Percentiles rank a stretch among this genome's conserved stretches.
phyloP scores from a whole-genome alignment of 2,329 filamentous ascomycete species.

The Fusarium longipes region DNA sequence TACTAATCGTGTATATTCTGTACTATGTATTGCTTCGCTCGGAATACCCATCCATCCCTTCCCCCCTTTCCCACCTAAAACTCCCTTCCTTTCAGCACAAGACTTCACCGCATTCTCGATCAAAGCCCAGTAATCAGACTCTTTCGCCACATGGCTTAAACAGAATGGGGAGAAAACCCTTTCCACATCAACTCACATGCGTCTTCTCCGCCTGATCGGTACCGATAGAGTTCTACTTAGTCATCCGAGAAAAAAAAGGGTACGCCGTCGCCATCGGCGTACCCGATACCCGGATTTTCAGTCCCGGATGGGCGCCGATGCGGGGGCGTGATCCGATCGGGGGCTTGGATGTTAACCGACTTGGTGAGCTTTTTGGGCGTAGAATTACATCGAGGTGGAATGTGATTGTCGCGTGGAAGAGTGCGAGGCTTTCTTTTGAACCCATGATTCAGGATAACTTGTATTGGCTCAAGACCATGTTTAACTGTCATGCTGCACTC shows the following conservation, averaged over 20 bases:
- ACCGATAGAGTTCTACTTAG: slow-evolving; percentile 8
- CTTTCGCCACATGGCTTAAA: slow-evolving; percentile 24
- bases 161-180: not conserved
- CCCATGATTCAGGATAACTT: not conserved
- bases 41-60: not conserved
- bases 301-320: slow-evolving; percentile 10
- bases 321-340: slow-evolving; percentile 15
- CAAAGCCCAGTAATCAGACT: not conserved
- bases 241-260: not conserved
- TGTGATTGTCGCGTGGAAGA: slow-evolving; percentile 6
- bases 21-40: not conserved
- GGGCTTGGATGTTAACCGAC: not conserved
- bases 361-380: not conserved
- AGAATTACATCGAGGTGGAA: slow-evolving; percentile 12
- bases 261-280: slow-evolving; percentile 22
- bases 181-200: slow-evolving; percentile 20
- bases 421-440: not conserved
- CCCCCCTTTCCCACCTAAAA: not conserved
- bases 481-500: too few relatives aligned
- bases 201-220: not conserved
- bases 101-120: not conserved
- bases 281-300: slow-evolving; percentile 8
- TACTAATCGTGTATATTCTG: not conserved
- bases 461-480: not conserved
- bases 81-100: not conserved